Evolutionary conservation across 441 rosid species (phyloP), one percentile per base, ranked within the genome.

Genomic region (Geranium incanum): DNA sequence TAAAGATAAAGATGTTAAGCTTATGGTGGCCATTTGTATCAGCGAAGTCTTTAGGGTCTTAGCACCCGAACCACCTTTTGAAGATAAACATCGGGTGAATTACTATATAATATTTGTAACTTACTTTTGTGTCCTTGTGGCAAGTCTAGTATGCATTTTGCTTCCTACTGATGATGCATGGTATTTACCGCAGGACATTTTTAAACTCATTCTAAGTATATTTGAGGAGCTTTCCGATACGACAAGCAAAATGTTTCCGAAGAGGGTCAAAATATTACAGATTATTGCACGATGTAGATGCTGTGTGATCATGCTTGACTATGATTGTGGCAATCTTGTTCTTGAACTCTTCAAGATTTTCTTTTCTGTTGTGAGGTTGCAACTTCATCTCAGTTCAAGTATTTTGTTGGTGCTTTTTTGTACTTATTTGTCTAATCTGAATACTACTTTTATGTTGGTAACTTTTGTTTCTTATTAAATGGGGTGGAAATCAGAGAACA

Each of bases 21-120:
- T 95, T 68, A 71, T 91, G 79, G 91, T 87, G 72, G 86, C 96
- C 70, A 85, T 86, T 36, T 89, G 95, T 74, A 86, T 87, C 59
- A 74, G 79, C 66, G 99, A 95, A 77, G 65, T 84, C 43, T 95
- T 92, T 68, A 83, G 97, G 73, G 82, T 92, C 77, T 72, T 88
- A 69, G 97, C 99, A 65, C 98, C 99, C 18, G 85, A 87, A 13
- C 91, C 83, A 8, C 97, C 97, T 70, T 90, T 94, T 69, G 93
- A 84, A 68, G 97, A 89, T 68, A 78, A 79, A 78, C 74, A 84
- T 84, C 88, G 83, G 87, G 99, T 91, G 82, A 74, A 38, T 67
- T 64, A 45, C 66, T 9, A 68, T 52, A 41, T 5, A 39, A 36
- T 50, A 11, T 41, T 23, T 36, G 19, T 16, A 12, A 36, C 37